Conservation (phyloP, 306 rosid genomes). For the Inga oerstediana region DNA sequence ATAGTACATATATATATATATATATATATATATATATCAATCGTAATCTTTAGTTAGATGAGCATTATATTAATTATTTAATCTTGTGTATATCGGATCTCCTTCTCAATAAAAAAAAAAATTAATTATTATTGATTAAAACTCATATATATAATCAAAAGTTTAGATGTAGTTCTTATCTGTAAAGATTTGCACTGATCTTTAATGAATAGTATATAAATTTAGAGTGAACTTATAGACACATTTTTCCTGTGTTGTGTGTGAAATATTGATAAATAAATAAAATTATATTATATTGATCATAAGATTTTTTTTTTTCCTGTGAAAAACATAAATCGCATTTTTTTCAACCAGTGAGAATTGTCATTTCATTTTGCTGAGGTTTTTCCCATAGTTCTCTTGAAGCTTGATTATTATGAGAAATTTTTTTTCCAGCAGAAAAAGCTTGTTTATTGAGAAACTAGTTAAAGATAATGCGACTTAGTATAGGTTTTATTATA, state of each 20-base stretch:
- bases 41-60: background rate
- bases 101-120: background rate
- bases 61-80: background rate
- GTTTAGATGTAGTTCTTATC: background rate
- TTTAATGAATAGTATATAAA: background rate
- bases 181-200: background rate
- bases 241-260: background rate
- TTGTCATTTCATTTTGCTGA: no score
- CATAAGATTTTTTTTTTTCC: no score
- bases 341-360: background rate
- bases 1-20: no score
- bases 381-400: no score
- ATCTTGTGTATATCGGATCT: background rate
- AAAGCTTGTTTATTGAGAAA: no score
- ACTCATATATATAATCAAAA: background rate
- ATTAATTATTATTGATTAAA: background rate
- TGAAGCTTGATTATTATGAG: no score
- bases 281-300: no score
- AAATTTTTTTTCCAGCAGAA: no score
- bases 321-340: no score
- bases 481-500: no score
- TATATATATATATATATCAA: no score
- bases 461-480: no score
- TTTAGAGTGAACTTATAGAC: background rate
- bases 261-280: background rate